These are phyloP conservation scores for Leccinum sublutescens DNA, from an alignment of 768 basidiomycete genomes.

Conservation along the genomic window DNA sequence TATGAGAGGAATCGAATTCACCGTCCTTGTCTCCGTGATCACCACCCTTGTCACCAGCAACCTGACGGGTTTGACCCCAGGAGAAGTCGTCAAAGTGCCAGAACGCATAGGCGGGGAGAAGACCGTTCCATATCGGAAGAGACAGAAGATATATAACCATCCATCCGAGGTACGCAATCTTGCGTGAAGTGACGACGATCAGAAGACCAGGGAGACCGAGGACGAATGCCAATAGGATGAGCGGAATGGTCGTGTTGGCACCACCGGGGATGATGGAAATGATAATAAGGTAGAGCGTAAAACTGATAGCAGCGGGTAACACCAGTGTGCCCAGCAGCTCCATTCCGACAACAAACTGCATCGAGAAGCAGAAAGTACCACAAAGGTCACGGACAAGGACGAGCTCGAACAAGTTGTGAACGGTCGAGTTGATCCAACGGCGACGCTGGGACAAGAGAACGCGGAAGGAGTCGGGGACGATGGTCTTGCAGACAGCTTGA, in stretches of 20 bases:
- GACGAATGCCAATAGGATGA: conserved; percentile 89
- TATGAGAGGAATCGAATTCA: conserved; percentile 93
- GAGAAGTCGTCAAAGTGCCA: conserved; percentile 99
- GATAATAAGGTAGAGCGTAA: conserved; percentile 93
- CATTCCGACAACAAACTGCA: conserved; percentile 99
- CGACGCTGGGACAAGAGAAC: conserved; percentile 94
- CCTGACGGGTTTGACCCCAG: conserved; percentile 92
- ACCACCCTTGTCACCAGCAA: conserved; percentile 68
- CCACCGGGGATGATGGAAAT: conserved; percentile 80
- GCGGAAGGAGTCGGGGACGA: conserved; percentile 95
- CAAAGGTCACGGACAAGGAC: conserved; percentile 96
- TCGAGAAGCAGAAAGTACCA: conserved; percentile 99
- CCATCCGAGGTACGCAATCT: conserved; percentile 95
- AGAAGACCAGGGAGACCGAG: conserved; percentile 94
- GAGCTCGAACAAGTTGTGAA: conserved; percentile 96
- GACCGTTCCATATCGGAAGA: conserved; percentile 95
- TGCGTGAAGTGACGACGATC: conserved; percentile 94
- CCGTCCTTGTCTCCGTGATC: conserved; percentile 94
- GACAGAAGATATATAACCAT: conserved; percentile 93
- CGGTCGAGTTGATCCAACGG: conserved; percentile 99
- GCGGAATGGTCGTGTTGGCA: conserved; percentile 79
- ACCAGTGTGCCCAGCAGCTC: conserved; percentile 96
- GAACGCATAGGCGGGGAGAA: conserved; percentile 94
- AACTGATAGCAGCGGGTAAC: conserved; percentile 94
- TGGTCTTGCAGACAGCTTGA: conserved; percentile 97